Evolutionary conservation across 2,329 filamentous ascomycete species (phyloP), one percentile per base, ranked within the genome.

Genomic region (Monilinia aucupariae): DNA sequence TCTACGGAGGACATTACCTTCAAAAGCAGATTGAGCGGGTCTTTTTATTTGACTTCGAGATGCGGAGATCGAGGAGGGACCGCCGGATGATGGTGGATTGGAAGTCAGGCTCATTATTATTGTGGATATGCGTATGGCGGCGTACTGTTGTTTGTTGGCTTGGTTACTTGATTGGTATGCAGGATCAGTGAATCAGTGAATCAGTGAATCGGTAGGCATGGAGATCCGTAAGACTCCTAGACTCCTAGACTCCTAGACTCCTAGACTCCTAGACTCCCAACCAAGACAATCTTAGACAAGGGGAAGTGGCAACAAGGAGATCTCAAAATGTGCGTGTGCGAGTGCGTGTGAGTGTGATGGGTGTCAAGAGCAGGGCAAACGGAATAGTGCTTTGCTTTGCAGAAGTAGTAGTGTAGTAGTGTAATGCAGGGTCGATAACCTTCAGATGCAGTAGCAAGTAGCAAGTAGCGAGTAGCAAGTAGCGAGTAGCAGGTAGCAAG

Each of bases 21-120:
- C 82, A 77, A 86, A 85, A 45, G 81, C 80, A 65, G 82, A 79
- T 74, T 85, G 83, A 62, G 84, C 81, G 68, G 79, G 84, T 71
- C 83, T 78, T 76, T 86, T 86, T 61, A 85, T 76, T 69, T 80
- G 79, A 64, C 74, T 76, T 65, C 77, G 76, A 59, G 75, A 66
- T 54, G 68, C 66, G 53, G 69, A 67, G 51, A 65, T 70, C 63
- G 73, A 73, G 61, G 71, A 69, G 32, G 70, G 69, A 17, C 69
- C 68, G 34, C 70, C 71, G 65, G 73, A 71, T 20, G 72, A 74
- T 41, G 71, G 71, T 62, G 73, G 72, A 65, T 73, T 74, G 45
- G 71, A 72, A 49, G 71, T 68, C 69, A 71, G 68, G 66, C 66
- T 73, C 66, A 69, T 73, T 53, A 30, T 41, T 54, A 47, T 56